Evolutionary conservation across 805 yeast genomes (phyloP).

Genomic region (Candida pseudoglaebosa): DNA sequence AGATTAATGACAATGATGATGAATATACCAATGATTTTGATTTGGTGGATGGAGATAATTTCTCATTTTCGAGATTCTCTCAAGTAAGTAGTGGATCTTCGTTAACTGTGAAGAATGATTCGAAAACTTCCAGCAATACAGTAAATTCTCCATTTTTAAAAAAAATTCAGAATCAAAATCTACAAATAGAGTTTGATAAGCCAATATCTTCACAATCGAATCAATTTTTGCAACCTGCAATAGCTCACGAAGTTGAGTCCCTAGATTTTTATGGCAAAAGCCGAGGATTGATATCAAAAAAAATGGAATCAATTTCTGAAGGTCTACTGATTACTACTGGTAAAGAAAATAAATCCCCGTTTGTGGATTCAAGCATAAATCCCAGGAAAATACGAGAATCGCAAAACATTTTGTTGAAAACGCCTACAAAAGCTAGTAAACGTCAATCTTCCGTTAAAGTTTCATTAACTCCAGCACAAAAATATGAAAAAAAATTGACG

Average conservation of each 20-base stretch:
- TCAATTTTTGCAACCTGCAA: too few species aligned
- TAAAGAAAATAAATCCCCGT: constrained; percentile 20
- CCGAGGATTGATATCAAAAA: not conserved
- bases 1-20: constrained; percentile 14
- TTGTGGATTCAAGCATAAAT: constrained; percentile 12
- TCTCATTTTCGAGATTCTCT: constrained; percentile 37
- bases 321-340: not conserved
- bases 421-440: constrained; percentile 18
- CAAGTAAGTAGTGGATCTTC: constrained; percentile 22
- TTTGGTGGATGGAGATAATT: constrained; percentile 22
- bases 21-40: constrained; percentile 26
- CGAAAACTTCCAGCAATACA: constrained; percentile 5
- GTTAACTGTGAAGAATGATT: constrained; percentile 10
- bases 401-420: not conserved
- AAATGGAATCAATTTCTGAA: not conserved
- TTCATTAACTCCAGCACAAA: constrained; percentile 50
- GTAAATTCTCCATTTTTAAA: constrained; percentile 4
- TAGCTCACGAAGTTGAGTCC: too few species aligned
- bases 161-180: constrained; percentile 1
- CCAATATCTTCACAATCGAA: not conserved
- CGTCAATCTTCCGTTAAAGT: constrained; percentile 33
- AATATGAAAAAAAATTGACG: constrained; percentile 42
- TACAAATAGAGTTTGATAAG: not conserved
- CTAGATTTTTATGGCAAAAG: not conserved
- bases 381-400: not conserved